Conservation (phyloP, 176 grass and related monocot species). For the Lolium perenne region DNA sequence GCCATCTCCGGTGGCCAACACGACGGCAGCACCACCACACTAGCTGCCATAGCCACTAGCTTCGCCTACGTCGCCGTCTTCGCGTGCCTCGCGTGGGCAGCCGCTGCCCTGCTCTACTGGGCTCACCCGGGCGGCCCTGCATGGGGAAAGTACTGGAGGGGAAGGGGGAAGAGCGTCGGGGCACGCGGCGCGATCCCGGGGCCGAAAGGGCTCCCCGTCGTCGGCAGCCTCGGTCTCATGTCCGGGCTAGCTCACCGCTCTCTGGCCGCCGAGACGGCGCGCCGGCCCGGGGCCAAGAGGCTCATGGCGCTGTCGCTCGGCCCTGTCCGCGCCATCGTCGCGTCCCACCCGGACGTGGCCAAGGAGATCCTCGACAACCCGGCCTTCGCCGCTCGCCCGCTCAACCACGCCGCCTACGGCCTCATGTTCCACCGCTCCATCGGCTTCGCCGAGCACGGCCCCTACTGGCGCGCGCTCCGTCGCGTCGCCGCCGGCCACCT, state of each 20-base stretch:
- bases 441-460: conserved; percentile 84
- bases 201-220: conserved; percentile 64
- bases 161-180: background rate
- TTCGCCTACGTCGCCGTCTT: conserved; percentile 54
- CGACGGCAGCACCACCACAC: background rate
- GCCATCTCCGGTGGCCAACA: conserved; percentile 35
- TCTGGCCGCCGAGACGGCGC: conserved; percentile 52
- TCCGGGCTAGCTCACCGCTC: conserved; percentile 71
- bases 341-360: conserved; percentile 78
- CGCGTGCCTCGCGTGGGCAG: conserved; percentile 55
- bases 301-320: conserved; percentile 90
- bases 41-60: conserved; percentile 38
- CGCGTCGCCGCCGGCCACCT: conserved; percentile 65
- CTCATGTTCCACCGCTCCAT: conserved; percentile 95
- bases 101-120: conserved; percentile 65
- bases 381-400: conserved; percentile 66
- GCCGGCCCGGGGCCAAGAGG: conserved; percentile 56
- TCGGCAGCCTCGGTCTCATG: conserved; percentile 90
- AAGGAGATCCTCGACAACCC: conserved; percentile 83
- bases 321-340: conserved; percentile 67
- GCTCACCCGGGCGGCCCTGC: conserved; percentile 75
- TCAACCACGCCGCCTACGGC: conserved; percentile 80
- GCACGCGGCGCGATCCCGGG: conserved; percentile 49
- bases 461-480: conserved; percentile 72
- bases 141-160: conserved; percentile 74